Evolutionary conservation across 2,329 filamentous ascomycete genomes (phyloP).

Genomic region (Fusarium sp.): DNA sequence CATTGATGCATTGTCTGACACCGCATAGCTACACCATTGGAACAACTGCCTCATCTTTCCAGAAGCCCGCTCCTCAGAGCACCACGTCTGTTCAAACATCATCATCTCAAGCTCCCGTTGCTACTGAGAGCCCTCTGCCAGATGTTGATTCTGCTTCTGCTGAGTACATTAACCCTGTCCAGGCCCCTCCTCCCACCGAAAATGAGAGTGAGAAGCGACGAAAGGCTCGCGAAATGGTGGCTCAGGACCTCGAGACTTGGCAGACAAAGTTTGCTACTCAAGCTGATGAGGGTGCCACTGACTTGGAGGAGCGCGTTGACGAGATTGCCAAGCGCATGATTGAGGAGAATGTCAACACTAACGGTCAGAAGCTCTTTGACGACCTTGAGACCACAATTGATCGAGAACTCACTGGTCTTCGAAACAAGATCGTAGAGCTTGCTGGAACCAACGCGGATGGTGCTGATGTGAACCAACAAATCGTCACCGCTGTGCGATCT

Average conservation of each 20-base stretch:
- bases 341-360: constrained; percentile 69
- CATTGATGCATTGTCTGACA: constrained; percentile 3
- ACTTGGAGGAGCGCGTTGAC: constrained; percentile 76
- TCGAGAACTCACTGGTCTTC: constrained; percentile 71
- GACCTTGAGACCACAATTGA: constrained; percentile 75
- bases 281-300: constrained; percentile 78
- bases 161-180: constrained; percentile 48
- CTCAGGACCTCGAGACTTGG: constrained; percentile 84
- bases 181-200: constrained; percentile 56
- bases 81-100: constrained; percentile 44
- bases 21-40: constrained; percentile 32
- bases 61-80: constrained; percentile 47
- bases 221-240: constrained; percentile 72
- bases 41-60: constrained; percentile 47
- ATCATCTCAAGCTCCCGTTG: constrained; percentile 35
- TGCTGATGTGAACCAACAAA: constrained; percentile 54
- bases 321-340: constrained; percentile 67
- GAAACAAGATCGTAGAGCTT: constrained; percentile 71
- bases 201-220: constrained; percentile 64
- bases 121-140: constrained; percentile 18
- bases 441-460: constrained; percentile 62
- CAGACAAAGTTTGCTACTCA: constrained; percentile 87
- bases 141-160: constrained; percentile 37
- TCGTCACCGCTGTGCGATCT: constrained; percentile 64
- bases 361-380: constrained; percentile 72